These are phyloP conservation scores for Cenchrus fungigraminus DNA, from an alignment of 176 grass and related monocot species.

Conservation along the genomic window DNA sequence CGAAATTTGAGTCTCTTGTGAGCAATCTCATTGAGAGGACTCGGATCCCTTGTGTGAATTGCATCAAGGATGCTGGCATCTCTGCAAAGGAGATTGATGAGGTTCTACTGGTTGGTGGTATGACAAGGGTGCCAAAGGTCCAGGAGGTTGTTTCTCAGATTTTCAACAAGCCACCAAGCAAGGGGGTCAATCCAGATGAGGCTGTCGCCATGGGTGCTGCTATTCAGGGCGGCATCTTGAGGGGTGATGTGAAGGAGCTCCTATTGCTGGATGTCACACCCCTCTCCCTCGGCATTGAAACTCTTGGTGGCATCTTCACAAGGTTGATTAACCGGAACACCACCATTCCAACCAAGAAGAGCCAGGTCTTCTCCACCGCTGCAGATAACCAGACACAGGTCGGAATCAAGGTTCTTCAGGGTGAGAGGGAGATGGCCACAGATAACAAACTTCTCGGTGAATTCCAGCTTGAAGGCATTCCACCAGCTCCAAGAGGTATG, in stretches of 20 bases:
- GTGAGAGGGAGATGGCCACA: slow-evolving; percentile 95
- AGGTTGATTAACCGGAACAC: slow-evolving; percentile 93
- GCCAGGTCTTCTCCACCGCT: slow-evolving; percentile 90
- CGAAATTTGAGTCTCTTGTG: slow-evolving; percentile 89
- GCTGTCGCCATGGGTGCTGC: slow-evolving; percentile 96
- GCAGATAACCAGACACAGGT: slow-evolving; percentile 92
- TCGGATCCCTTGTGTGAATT: slow-evolving; percentile 75
- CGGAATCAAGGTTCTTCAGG: slow-evolving; percentile 90
- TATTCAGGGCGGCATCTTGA: slow-evolving; percentile 89
- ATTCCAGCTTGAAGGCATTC: slow-evolving; percentile 91
- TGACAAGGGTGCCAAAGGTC: slow-evolving; percentile 97
- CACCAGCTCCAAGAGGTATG: slow-evolving; percentile 88
- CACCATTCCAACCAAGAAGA: slow-evolving; percentile 98
- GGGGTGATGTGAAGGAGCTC: slow-evolving; percentile 98
- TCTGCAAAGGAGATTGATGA: slow-evolving; percentile 91
- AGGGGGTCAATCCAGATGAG: slow-evolving; percentile 98
- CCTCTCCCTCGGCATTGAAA: slow-evolving; percentile 95
- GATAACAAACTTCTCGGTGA: slow-evolving; percentile 98
- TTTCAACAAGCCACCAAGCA: slow-evolving; percentile 90
- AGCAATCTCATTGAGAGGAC: slow-evolving; percentile 85
- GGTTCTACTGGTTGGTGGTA: slow-evolving; percentile 92
- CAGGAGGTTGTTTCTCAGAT: slow-evolving; percentile 89
- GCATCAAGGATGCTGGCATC: slow-evolving; percentile 92
- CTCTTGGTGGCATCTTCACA: slow-evolving; percentile 97
- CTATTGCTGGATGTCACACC: slow-evolving; percentile 96